Conservation (phyloP, 768 basidiomycete genomes). For the Suillus subluteus region DNA sequence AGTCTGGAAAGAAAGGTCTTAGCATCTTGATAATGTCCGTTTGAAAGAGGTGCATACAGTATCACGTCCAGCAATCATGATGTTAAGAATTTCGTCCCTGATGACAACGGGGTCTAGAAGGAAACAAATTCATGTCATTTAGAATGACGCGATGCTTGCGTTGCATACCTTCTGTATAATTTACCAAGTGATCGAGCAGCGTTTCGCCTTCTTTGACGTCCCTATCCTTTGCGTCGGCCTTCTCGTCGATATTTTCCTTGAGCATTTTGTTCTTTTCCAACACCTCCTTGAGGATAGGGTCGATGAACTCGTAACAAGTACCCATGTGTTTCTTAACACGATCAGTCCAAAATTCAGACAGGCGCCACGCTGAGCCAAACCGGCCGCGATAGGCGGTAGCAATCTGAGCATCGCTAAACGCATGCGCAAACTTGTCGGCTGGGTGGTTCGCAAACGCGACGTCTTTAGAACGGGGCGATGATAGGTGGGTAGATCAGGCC, state of each 20-base stretch:
- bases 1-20: too few species aligned
- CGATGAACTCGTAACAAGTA: conserved; percentile 49
- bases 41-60: too few species aligned
- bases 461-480: conserved; percentile 26
- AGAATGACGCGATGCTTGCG: too few species aligned
- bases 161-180: too few species aligned
- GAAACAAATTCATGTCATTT: too few species aligned
- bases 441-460: conserved; percentile 32
- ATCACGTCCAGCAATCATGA: too few species aligned
- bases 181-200: too few species aligned
- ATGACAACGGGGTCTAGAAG: too few species aligned
- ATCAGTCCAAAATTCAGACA: conserved; percentile 48
- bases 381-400: conserved; percentile 35
- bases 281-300: conserved; percentile 49
- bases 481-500: conserved; percentile 40
- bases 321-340: conserved; percentile 40
- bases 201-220: too few species aligned
- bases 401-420: conserved; percentile 43
- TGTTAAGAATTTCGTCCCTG: too few species aligned
- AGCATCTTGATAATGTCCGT: too few species aligned
- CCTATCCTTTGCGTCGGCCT: neutral
- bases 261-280: conserved; percentile 39
- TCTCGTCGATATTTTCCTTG: conserved; percentile 15
- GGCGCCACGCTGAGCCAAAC: conserved; percentile 47
- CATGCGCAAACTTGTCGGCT: conserved; percentile 40